Base-by-base conservation (phyloP, 2,329 filamentous ascomycete genomes). In the Trichoderma sp. region DNA sequence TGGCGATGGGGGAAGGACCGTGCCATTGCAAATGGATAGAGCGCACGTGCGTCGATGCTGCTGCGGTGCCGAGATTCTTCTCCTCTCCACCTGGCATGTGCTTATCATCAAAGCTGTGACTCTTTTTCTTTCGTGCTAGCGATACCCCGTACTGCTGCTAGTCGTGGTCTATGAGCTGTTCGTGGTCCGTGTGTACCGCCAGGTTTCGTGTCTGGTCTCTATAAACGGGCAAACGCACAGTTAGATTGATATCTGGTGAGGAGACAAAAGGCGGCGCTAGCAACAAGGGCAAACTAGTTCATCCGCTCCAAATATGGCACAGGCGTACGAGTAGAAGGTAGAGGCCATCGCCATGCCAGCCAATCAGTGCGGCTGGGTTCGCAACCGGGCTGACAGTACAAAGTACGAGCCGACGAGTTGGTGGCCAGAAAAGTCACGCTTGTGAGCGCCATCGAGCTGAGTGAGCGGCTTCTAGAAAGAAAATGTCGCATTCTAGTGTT, bases 401-500 rank as follows among this genome's bases (percentile, higher is more conserved):
- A 21, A 21, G 26, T 32, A 68, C 47, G 34, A 57, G 32, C 51
- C 26, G 21, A 24, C 32, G 14, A 12, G 51, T 57, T 43, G 32
- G 43, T 58, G 64, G 53, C 51, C 32, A 30, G 32, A 21, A n/a
- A 39, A 28, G 21, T 57, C 51, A 36, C 57, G 64, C 64, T 67
- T 24, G 32, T 39, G 32, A 56, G 62, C 68, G 68, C 61, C 36
- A 56, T 71, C 47, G 53, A 21, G 39, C 28, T 51, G 70, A 43
- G 30, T 47, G 32, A 43, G 11, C 36, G 39, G 28, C 39, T 72
- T 72, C 70, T 69, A 69, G 70, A 72, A 71, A 43, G 18, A 57
- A 69, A 72, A 63, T 69, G 12, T 72, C 70, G 70, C 70, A 72
- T 72, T 72, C 64, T 72, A 72, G 70, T 66, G 64, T 43, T 47